Evolutionary conservation across 345 rosid genomes (phyloP), one percentile per base, ranked within the genome.

Genomic region (Camelina hispida): DNA sequence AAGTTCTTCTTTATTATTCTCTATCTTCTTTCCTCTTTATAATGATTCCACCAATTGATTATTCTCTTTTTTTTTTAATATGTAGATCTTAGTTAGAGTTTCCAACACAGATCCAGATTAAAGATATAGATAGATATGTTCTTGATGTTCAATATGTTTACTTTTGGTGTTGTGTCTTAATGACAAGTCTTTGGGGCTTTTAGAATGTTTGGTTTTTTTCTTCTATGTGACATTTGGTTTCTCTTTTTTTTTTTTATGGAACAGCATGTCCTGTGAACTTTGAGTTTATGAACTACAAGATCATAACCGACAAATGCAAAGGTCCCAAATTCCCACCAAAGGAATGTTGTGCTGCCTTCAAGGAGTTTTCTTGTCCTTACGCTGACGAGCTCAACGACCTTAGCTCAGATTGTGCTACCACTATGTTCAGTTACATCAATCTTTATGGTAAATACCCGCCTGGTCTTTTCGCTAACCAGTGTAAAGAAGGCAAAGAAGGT

Each of bases 291-390:
- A 75, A 89, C 79, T 87, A 89, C 78, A 84, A 81, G 0, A 11
- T 79, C 78, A 78, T 89, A 73, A 84, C 82, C 18, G 81, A 77
- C 78, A 20, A 48, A 48, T 87, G 91, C 79, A 88, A 80, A 79
- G 93, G 91, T 42, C 91, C 93, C 6, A 62, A 68, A 22, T 89
- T 62, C 77, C 85, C 86, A 37, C 52, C 87, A 8, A 58, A 74
- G 5, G 32, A 43, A 11, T 89, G 92, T 55, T 87, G 95, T 15
- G 25, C 17, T 4, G 66, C 93, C 48, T 81, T 87, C 18, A 81
- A 84, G 86, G 81, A 86, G 3, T 82, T 89, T 69, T 87, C 96
- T 15, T 88, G 96, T 74, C 96, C 96, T 13, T 88, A 79, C 57
- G 37, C 6, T 1, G 86, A 81, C 0, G 44, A 68, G 15, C 15